Evolutionary conservation across 805 yeast genomes (phyloP).

Genomic region (Cyberlindnera maritima): DNA sequence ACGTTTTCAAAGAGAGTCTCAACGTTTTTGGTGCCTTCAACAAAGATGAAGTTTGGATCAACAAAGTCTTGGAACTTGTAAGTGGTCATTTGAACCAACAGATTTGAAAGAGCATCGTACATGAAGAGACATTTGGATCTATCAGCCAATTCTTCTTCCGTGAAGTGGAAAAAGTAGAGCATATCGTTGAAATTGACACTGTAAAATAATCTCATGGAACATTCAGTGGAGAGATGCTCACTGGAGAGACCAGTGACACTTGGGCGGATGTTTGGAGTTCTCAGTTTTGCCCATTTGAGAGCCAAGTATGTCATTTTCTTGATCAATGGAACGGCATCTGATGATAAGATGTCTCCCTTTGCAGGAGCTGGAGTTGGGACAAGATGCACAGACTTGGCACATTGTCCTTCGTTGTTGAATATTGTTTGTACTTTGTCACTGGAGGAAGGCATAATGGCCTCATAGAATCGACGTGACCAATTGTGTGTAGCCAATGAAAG

Average conservation of each 20-base stretch:
- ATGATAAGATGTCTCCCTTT: background rate
- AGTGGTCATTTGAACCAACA: slow-evolving; percentile 21
- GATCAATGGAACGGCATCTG: slow-evolving; percentile 10
- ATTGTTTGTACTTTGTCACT: slow-evolving; percentile 8
- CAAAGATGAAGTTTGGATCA: slow-evolving; percentile 3
- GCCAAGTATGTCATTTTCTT: slow-evolving; percentile 10
- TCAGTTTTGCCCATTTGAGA: slow-evolving; percentile 5
- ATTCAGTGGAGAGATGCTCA: background rate
- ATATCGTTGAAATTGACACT: slow-evolving; percentile 18
- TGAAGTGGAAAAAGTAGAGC: slow-evolving; percentile 14
- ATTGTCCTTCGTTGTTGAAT: slow-evolving; percentile 17
- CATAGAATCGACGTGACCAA: slow-evolving; percentile 16
- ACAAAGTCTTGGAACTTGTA: slow-evolving; percentile 8
- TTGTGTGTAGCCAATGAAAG: slow-evolving; percentile 8
- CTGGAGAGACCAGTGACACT: background rate
- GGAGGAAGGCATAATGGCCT: slow-evolving; percentile 10
- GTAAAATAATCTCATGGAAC: background rate
- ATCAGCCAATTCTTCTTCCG: slow-evolving; percentile 10
- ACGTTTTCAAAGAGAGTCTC: slow-evolving; percentile 14
- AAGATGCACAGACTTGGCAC: slow-evolving; percentile 18
- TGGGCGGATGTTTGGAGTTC: background rate
- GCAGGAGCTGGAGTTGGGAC: background rate
- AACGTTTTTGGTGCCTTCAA: slow-evolving; percentile 3
- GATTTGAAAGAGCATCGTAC: slow-evolving; percentile 4
- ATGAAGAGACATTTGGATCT: slow-evolving; percentile 3